A percentile compares a stretch with the other conserved stretches of the same genome.
These are phyloP conservation scores for Aspergillus vadensis DNA, from an alignment of 2,329 filamentous ascomycete species.

Conservation along the genomic window DNA sequence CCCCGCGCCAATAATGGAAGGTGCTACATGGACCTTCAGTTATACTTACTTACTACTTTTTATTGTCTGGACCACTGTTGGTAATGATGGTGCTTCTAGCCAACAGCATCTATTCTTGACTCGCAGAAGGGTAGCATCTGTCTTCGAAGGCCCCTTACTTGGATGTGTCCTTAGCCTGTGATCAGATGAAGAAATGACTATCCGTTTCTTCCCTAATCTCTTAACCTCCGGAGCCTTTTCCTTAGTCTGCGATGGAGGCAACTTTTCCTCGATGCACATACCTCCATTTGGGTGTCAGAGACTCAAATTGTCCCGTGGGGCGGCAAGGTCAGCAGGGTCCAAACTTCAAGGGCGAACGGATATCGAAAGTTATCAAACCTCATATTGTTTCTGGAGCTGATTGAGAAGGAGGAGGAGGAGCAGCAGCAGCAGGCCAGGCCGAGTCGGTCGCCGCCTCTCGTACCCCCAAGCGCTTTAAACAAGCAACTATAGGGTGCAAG, in stretches of 20 bases:
- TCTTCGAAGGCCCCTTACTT: neutral
- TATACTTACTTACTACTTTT: neutral
- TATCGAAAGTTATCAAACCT: conserved; percentile 9
- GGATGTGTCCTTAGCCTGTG: conserved; percentile 10
- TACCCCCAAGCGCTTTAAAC: conserved; percentile 9
- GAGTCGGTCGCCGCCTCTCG: neutral
- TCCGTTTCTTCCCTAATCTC: neutral
- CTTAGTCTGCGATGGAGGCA: conserved; percentile 9
- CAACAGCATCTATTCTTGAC: neutral
- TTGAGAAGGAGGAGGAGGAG: neutral
- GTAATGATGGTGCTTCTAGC: neutral
- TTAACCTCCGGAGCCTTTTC: neutral
- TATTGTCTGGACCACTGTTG: neutral
- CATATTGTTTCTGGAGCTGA: neutral
- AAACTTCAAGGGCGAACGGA: conserved; percentile 9
- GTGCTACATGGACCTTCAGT: neutral
- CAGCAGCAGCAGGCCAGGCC: neutral
- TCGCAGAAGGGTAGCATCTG: neutral
- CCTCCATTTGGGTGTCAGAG: conserved; percentile 11
- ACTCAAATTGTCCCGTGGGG: conserved; percentile 11
- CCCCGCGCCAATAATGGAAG: neutral
- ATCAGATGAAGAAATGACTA: conserved; percentile 19
- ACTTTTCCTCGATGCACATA: conserved; percentile 20
- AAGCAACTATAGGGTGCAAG: conserved; percentile 16
- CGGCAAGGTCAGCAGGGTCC: conserved; percentile 21